Base-by-base conservation (phyloP, 345 rosid species). In the Laguncularia racemosa region DNA sequence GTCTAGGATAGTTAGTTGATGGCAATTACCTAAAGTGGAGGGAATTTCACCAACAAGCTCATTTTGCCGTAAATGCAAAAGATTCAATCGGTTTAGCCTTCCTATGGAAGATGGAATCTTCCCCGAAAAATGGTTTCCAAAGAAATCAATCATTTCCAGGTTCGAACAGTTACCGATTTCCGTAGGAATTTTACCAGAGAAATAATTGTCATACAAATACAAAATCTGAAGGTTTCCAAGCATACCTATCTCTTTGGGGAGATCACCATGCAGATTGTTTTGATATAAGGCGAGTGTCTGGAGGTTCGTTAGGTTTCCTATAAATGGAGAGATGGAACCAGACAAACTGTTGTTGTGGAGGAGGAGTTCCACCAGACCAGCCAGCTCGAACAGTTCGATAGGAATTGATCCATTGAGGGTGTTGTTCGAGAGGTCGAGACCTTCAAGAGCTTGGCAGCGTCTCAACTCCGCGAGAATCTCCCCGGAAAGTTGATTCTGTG, bases 141-240 rank as follows among this genome's bases (percentile, higher is more conserved):
- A 89, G 43, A 93, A 49, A 67, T 89, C 99, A 0, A 87, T 57
- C 89, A 82, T 78, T 76, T 84, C 73, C 71, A 93, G 49, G 66
- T 59, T 81, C 10, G 96, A 78, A 54, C 99, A 89, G 65, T 89
- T 85, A 13, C 96, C 96, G 48, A 93, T 82, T 86, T 89, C 97
- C 40, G 18, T 16, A 1, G 99, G 97, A 3, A 93, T 83, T 53
- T 76, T 75, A 8, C 97, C 96, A 0, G 85, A 76, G 2, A 89
- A 63, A 12, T 69, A 78, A 54, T 93, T 93, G 48, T 93, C 95
- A 13, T 89, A 89, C 0, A 93, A 82, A 74, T 67, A 93, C 50
- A 93, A 47, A 58, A 87, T 69, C 43, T 89, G 70, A 26, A 93
- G 82, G 6, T 75, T 53, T 21, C 56, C 57, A 4, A 93, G 85